Evolutionary conservation across 805 yeast species (phyloP).

Genomic region (Saccharomycopsis capsularis): DNA sequence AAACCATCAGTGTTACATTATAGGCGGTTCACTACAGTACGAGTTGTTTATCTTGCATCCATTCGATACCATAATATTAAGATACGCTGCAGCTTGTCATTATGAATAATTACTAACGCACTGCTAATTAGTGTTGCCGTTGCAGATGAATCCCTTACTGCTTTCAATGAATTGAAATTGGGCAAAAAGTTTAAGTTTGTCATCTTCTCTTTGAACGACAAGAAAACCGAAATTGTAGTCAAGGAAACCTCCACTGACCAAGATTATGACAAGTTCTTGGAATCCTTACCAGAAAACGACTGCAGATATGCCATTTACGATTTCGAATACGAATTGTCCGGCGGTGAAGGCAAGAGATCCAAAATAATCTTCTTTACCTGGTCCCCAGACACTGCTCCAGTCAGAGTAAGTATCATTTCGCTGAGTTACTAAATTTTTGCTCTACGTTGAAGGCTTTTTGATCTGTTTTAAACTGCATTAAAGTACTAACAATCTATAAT

Average conservation of each 20-base stretch:
- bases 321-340: conserved; percentile 86
- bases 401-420: conserved; percentile 41
- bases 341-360: conserved; percentile 91
- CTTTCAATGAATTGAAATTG: conserved; percentile 93
- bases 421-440: background rate
- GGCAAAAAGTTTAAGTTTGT: conserved; percentile 85
- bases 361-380: conserved; percentile 71
- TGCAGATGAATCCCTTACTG: conserved; percentile 83
- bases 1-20: no score
- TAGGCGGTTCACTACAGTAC: background rate
- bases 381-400: conserved; percentile 97
- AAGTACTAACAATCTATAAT: background rate
- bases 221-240: conserved; percentile 86
- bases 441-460: background rate
- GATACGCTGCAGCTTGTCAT: background rate
- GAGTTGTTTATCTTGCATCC: no score
- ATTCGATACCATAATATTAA: no score
- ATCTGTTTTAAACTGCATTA: background rate
- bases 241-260: conserved; percentile 69
- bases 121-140: conserved; percentile 56
- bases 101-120: background rate
- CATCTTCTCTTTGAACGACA: conserved; percentile 72
- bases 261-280: conserved; percentile 81
- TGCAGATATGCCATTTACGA: conserved; percentile 96
- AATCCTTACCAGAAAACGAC: conserved; percentile 88